Base-by-base conservation (phyloP, 1,284 basidiomycete species). In the Uromyces viciae-fabae region DNA sequence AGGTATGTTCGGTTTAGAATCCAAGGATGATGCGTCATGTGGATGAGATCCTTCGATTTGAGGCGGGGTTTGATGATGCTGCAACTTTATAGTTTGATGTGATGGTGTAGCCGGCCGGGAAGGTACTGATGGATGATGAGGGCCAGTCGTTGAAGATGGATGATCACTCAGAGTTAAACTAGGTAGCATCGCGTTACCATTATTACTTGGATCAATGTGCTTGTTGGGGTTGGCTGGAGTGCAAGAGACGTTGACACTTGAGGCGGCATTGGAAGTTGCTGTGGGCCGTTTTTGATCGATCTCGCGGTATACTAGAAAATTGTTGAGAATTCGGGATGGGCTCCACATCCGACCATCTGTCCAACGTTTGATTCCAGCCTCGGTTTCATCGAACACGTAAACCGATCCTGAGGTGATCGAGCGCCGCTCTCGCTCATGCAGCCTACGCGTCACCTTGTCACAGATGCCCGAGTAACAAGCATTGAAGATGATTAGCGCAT, bases 351-450 rank as follows among this genome's bases (percentile, higher is more conserved):
- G 92, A 5, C 95, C 95, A 87, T 99, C 95, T 0, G 96, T 99
- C 95, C 96, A 98, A 72, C 96, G 90, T 88, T 97, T 98, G 88
- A 99, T 98, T 49, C 95, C 95, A 84, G 93, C 94, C 87, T 98
- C 94, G 84, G 94, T 92, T 88, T 98, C 95, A 86, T 99, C 94
- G 85, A 98, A 98, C n/a, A 98, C 95, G 85, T 98, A 99, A 42
- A 99, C 94, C 3, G 93, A 93, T 81, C 96, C 96, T 9, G 93
- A 94, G 40, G 91, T 91, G 85, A 99, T 96, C 90, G 96, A 93
- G 84, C 91, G 92, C 82, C 93, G 90, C 82, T 99, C 96, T 58
- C 92, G 90, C 85, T 98, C 95, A 82, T 95, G 93, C 74, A 99
- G 89, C 42, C 96, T 90, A 46, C 96, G 90, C n/a, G 94, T 95